A percentile compares a stretch with the other conserved stretches of the same genome.
These are phyloP conservation scores for Amborella trichopoda DNA, from an alignment of 164 flowering plant species.

Conservation along the genomic window DNA sequence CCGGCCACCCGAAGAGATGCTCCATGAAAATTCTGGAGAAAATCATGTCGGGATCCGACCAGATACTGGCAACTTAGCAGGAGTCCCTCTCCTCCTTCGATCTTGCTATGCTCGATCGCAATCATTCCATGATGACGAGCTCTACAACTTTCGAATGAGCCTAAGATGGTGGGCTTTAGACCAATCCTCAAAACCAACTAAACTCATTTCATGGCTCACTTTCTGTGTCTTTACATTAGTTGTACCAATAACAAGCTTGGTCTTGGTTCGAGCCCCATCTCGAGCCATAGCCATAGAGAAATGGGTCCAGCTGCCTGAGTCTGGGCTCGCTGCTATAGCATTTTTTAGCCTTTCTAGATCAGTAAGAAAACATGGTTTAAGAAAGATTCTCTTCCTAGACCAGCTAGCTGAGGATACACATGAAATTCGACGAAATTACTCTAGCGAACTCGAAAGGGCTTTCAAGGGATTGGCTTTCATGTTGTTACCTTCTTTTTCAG, in stretches of 20 bases:
- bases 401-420: conserved; percentile 30
- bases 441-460: conserved; percentile 39
- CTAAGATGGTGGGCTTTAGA: conserved; percentile 58
- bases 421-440: conserved; percentile 36
- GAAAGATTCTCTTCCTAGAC: conserved; percentile 63
- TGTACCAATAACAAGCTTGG: conserved; percentile 22
- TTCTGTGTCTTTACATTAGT: conserved; percentile 25
- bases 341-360: conserved; percentile 42
- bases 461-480: conserved; percentile 29
- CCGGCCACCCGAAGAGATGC: no score
- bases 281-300: conserved; percentile 7
- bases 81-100: conserved; percentile 21
- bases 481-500: conserved; percentile 42
- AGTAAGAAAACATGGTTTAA: conserved; percentile 35
- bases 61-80: neutral
- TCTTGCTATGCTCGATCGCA: conserved; percentile 21
- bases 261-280: conserved; percentile 17
- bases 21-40: no score
- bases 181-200: conserved; percentile 30
- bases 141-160: conserved; percentile 25
- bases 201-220: conserved; percentile 22
- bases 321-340: conserved; percentile 32
- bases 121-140: conserved; percentile 25
- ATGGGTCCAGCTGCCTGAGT: conserved; percentile 39
- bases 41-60: no score